phyloP scores from a whole-genome alignment of 78 protist genomes.

The Isochrysis galbana region DNA sequence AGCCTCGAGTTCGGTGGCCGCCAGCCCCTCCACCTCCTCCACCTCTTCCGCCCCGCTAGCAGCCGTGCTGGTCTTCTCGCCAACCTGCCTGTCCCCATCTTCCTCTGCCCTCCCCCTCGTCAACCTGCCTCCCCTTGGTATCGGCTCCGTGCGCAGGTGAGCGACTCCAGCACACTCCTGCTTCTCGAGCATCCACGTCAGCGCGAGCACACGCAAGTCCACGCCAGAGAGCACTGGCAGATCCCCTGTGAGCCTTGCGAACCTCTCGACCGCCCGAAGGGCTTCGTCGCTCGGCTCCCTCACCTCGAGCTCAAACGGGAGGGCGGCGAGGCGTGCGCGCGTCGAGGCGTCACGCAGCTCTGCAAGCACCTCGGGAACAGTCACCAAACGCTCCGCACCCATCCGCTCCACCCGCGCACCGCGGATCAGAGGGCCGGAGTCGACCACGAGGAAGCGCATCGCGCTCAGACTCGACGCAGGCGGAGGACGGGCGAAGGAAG shows the following conservation, averaged over 20 bases:
- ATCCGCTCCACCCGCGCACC: not conserved
- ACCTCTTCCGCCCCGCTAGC: too few species aligned
- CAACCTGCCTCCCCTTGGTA: not conserved
- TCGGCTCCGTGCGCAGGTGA: slow-evolving; percentile 1
- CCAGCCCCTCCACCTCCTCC: too few species aligned
- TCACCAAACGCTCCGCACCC: not conserved
- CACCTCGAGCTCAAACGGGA: not conserved
- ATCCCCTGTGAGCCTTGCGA: slow-evolving; percentile 19
- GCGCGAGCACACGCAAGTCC: slow-evolving; percentile 10
- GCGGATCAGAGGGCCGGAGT: not conserved
- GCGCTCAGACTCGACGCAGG: too few species aligned
- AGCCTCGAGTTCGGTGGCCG: too few species aligned
- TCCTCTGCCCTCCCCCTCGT: too few species aligned
- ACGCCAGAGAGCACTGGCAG: not conserved
- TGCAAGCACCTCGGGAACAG: slow-evolving; percentile 11
- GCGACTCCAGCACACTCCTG: not conserved
- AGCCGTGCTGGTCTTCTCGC: too few species aligned
- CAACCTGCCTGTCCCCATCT: too few species aligned
- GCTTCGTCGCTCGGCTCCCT: not conserved
- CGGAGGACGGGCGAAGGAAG: too few species aligned
- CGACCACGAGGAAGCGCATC: slow-evolving; percentile 15
- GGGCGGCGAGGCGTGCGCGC: not conserved
- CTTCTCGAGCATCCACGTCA: slow-evolving; percentile 8
- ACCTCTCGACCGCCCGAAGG: not conserved
- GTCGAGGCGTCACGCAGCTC: slow-evolving; percentile 2